Base-by-base conservation (phyloP, 768 basidiomycete species). In the Tulasnella sp. region DNA sequence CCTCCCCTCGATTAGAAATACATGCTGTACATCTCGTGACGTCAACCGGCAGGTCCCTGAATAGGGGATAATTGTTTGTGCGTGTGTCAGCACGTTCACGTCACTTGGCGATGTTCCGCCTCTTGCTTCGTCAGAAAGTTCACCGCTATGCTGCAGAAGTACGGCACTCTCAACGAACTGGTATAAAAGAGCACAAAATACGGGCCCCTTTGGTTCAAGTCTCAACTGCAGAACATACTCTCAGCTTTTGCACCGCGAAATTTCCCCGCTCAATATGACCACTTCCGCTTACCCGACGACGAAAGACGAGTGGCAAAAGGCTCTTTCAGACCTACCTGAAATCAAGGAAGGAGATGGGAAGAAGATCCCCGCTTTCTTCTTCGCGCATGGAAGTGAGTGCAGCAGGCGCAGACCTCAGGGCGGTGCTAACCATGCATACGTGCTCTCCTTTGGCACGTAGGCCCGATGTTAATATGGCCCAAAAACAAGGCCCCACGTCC, bases 311-410 rank as follows among this genome's bases (percentile, higher is more conserved):
- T 91, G 90, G 90, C 83, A 83, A 67, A 85, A 85, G 67, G 89
- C 88, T 3, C 86, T 92, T 5, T 86, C 89, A 1, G 83, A 86
- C 0, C 86, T 92, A 0, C 90, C 91, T 0, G 81, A 87, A 5
- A 88, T 87, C 0, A 67, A 67, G 15, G 88, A 89, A 5, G 82
- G 87, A n/a, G 87, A 88, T 48, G 32, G 55, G 23, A 39, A 57
- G 46, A 76, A 76, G 75, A 76, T 93, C 29, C 93, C 92, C 0
- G 85, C 89, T 0, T 91, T 94, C 85, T 94, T 92, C 86, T 92
- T 93, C 79, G 90, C 87, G 5, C 91, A 92, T 84, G 91, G 91
- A 10, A 89, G 89, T 51, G 78, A 69, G 82, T 75, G 40, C 23
- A 32, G 1, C 32, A 37, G 10, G 23, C 46, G 61, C 46, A 1